Evolutionary conservation across 257 asterid genomes (phyloP), one percentile per base, ranked within the genome.

Genomic region (Petunia secreta): DNA sequence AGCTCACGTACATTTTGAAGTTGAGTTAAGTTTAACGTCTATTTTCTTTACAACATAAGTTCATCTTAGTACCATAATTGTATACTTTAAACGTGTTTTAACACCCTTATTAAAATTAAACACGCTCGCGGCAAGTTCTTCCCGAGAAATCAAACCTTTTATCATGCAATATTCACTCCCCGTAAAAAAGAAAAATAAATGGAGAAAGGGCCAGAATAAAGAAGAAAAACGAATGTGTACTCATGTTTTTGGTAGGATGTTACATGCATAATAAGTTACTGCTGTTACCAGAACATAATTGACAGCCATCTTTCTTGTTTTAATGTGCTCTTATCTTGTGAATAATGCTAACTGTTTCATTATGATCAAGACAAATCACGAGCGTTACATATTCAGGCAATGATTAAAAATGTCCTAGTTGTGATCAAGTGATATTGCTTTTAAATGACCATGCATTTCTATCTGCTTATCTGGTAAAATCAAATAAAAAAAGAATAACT

Each of bases 301-400:
- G 36, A 57, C 63, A n/a, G 63, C 9, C n/a, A 52, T 25, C 25
- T 8, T 52, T 57, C 34, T 57, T 57, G 34, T 25, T 57, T 57
- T 57, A 57, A 57, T 57, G 63, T 57, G 63, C 16, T 57, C 63
- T 57, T 57, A 57, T 57, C 34, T 57, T 57, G 63, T 57, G 63
- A 57, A 57, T 57, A 57, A 57, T 57, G 63, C 36, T 57, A 15
- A 15, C 34, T 57, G 36, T 14, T 57, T 57, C 63, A 57, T 57
- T 57, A n/a, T 57, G 14, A 57, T 57, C 63, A 57, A 57, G 63
- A 57, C 63, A 57, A 57, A 15, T 15, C 63, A 57, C 63, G 9
- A 57, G 63, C 63, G 63, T 57, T 57, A 57, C 63, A 57, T 57
- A 57, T 57, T 57, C 14, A 57, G 63, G 63, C 63, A 57, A 57